Evolutionary conservation across 2,329 filamentous ascomycete species (phyloP), one percentile per base, ranked within the genome.

Genomic region (Xylariaceae sp.): DNA sequence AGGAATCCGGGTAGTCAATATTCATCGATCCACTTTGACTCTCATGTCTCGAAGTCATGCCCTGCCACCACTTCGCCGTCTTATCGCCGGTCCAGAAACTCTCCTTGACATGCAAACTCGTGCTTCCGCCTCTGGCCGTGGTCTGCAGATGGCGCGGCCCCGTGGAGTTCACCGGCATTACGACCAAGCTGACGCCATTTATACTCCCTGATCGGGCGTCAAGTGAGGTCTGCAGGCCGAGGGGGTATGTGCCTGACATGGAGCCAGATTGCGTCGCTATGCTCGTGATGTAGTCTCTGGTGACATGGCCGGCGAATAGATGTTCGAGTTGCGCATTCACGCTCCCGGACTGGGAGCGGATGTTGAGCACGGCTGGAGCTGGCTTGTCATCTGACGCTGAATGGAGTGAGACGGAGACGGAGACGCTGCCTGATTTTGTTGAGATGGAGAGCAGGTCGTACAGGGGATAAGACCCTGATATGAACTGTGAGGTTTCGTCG

Each of bases 381-480:
- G 46, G 46, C 19, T 40, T 15, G 32, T 44, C 46, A 1, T 14
- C n/a, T n/a, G 40, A 39, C 22, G 46, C 46, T 6, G 46, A 11
- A 15, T 44, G 46, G 15, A 41, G 40, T 11, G 46, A 39, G 27
- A 48, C 46, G 11, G 11, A 32, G 22, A 48, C 46, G 30, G 40
- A 44, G 33, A 48, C 33, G 17, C 46, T 48, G 9, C 46, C 46
- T 11, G 46, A 48, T 17, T 48, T 10, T 32, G 46, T 48, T 22
- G 35, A 43, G 46, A 48, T 48, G 35, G 46, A 48, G 41, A 48
- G 41, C 19, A 48, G 46, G 22, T 48, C 46, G 40, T 48, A 48
- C 33, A 48, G 46, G 39, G 46, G 46, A n/a, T 48, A 48, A 15
- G 46, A 43, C 32, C 46, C 46, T 33, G 46, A 44, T 19, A 48